phyloP scores from a whole-genome alignment of 2,329 filamentous ascomycete genomes.

The Cryphonectria parasitica region DNA sequence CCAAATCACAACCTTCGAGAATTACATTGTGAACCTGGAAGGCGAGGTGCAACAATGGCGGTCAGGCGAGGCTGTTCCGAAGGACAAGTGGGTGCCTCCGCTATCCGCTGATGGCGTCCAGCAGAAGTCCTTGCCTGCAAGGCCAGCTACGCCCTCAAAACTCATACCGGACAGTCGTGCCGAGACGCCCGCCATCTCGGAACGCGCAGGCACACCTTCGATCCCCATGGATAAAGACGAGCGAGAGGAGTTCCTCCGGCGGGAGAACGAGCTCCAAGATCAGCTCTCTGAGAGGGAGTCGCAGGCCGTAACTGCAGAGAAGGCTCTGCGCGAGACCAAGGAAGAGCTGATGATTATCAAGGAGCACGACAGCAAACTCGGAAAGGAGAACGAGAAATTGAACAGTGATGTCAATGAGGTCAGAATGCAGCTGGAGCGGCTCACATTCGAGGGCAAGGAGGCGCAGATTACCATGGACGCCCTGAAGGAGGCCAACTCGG shows the following conservation, averaged over 20 bases:
- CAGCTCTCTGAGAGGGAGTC: constrained; percentile 93
- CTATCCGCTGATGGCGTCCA: constrained; percentile 58
- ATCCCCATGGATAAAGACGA: constrained; percentile 93
- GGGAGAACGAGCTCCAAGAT: constrained; percentile 97
- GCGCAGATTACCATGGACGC: constrained; percentile 97
- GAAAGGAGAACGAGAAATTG: constrained; percentile 88
- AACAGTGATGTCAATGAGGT: constrained; percentile 87
- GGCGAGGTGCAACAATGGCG: constrained; percentile 87
- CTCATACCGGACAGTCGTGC: constrained; percentile 61
- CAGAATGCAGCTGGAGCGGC: constrained; percentile 94
- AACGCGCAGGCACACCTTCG: constrained; percentile 85
- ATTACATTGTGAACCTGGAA: constrained; percentile 82
- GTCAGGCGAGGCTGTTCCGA: constrained; percentile 83
- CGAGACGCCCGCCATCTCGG: constrained; percentile 69
- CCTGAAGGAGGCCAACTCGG: constrained; percentile 91
- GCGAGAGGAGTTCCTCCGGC: constrained; percentile 89
- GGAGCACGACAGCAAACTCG: constrained; percentile 80
- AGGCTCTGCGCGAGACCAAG: constrained; percentile 78
- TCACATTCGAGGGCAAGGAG: constrained; percentile 96
- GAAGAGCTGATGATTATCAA: constrained; percentile 86
- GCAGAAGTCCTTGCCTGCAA: constrained; percentile 46
- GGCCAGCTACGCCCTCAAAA: constrained; percentile 58
- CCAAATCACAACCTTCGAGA: constrained; percentile 86
- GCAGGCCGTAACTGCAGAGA: constrained; percentile 76
- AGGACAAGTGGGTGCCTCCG: constrained; percentile 81